Conservation (phyloP, 2,329 filamentous ascomycete species). For the Thielaviopsis euricoi region DNA sequence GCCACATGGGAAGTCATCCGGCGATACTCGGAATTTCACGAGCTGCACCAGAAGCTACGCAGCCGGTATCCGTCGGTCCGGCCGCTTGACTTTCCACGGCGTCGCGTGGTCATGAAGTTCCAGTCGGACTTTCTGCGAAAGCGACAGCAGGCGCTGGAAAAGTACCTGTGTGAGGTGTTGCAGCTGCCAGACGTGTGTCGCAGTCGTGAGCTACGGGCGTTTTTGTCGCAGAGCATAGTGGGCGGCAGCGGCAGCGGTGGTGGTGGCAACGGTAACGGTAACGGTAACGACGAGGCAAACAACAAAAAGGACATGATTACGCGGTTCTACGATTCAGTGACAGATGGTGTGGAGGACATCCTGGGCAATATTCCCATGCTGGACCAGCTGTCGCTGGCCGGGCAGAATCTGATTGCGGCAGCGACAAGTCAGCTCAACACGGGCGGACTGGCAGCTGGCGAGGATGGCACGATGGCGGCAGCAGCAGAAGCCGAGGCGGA, state of each 20-base stretch:
- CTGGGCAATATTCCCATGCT: constrained; percentile 89
- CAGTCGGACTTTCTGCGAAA: constrained; percentile 94
- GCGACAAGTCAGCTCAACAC: constrained; percentile 48
- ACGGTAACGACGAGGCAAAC: constrained; percentile 27
- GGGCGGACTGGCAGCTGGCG: constrained; percentile 31
- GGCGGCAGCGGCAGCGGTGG: constrained; percentile 36
- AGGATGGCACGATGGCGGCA: constrained; percentile 33
- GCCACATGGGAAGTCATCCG: constrained; percentile 86
- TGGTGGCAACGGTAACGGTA: no score
- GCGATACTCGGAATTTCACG: constrained; percentile 92
- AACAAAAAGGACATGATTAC: constrained; percentile 79
- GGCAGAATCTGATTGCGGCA: constrained; percentile 75
- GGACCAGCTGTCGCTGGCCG: constrained; percentile 82
- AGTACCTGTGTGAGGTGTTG: constrained; percentile 68
- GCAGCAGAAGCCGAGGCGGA: constrained; percentile 82
- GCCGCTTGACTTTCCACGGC: constrained; percentile 76
- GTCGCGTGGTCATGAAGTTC: constrained; percentile 88
- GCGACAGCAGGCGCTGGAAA: constrained; percentile 65
- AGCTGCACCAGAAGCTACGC: constrained; percentile 78
- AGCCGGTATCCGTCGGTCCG: constrained; percentile 75
- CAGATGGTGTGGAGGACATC: constrained; percentile 96
- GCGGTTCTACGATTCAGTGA: constrained; percentile 87
- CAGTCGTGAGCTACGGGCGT: constrained; percentile 78
- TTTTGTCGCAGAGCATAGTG: constrained; percentile 76
- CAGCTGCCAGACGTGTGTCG: constrained; percentile 85